phyloP scores from a whole-genome alignment of 345 rosid species.

The Pelargonium nanum region DNA sequence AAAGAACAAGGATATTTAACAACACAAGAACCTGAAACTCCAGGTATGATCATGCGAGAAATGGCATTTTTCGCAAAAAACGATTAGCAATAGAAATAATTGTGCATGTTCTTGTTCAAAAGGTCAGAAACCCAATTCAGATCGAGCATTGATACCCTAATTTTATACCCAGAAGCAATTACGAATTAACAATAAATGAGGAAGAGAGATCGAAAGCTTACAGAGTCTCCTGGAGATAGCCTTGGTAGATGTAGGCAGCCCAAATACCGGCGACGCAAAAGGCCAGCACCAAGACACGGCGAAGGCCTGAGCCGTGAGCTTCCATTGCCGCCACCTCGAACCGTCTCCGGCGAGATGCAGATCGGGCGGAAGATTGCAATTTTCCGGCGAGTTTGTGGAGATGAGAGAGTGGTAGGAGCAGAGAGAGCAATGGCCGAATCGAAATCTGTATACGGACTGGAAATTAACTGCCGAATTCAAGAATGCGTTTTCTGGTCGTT shows the following conservation, averaged over 20 bases:
- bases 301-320: constrained; percentile 60
- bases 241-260: constrained; percentile 95
- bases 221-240: constrained; percentile 90
- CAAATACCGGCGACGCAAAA: constrained; percentile 95
- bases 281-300: constrained; percentile 51
- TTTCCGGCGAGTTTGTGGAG: background rate
- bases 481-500: background rate
- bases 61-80: no score
- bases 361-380: constrained; percentile 1
- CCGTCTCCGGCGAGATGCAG: background rate
- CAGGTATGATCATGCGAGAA: background rate
- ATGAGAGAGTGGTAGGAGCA: background rate
- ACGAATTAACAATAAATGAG: background rate
- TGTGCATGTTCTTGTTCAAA: no score
- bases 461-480: background rate
- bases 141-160: background rate
- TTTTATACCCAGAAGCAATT: background rate
- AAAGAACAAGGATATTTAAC: constrained; percentile 2
- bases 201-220: constrained; percentile 20
- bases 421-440: background rate
- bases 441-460: background rate
- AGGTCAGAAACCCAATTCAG: no score
- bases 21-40: background rate
- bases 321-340: constrained; percentile 35
- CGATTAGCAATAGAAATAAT: no score